Evolutionary conservation across 2,329 filamentous ascomycete species (phyloP), one percentile per base, ranked within the genome.

Genomic region (Penicillium sp.): DNA sequence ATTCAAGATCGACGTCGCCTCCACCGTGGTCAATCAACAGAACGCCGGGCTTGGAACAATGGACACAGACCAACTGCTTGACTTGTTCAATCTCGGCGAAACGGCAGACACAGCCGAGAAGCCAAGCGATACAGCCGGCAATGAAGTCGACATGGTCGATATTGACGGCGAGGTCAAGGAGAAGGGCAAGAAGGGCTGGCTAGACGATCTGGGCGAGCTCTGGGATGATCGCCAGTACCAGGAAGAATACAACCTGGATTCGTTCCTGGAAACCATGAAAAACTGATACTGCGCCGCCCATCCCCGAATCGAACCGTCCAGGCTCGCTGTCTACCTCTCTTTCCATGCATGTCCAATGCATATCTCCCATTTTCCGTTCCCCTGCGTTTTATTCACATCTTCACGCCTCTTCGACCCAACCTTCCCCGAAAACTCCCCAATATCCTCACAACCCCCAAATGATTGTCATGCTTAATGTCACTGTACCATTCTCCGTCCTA

Each of bases 211-310:
- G 55, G 93, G 91, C 55, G 94, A 99, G 75, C 78, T 99, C 30
- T 99, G 94, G 93, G 94, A 99, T 72, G 93, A 97, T 72, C 88
- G 87, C 71, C 92, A 97, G 78, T 99, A 99, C 74, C 91, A 97
- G 76, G 94, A 99, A 78, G 95, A 96, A 75, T 97, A 97, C 73
- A 91, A 97, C 72, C 78, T 99, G 63, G 91, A 96, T 67, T 92
- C 90, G 4, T 99, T 97, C 78, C 82, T 99, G 78, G 92, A 91
- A 73, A 95, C 85, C 64, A 97, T 99, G 90, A 90, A 91, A 69
- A 77, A 70, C 53, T 80, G 68, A 71, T 61, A 25, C 19, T 25
- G 38, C 40, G 42, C 36, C 35, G 53, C 17, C 38, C 42, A 31
- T 45, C 38, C 31, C 46, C 8, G 19, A 35, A n/a, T 35, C 19